Evolutionary conservation across 805 yeast genomes (phyloP).

Genomic region (Kazachstania psychrophila): DNA sequence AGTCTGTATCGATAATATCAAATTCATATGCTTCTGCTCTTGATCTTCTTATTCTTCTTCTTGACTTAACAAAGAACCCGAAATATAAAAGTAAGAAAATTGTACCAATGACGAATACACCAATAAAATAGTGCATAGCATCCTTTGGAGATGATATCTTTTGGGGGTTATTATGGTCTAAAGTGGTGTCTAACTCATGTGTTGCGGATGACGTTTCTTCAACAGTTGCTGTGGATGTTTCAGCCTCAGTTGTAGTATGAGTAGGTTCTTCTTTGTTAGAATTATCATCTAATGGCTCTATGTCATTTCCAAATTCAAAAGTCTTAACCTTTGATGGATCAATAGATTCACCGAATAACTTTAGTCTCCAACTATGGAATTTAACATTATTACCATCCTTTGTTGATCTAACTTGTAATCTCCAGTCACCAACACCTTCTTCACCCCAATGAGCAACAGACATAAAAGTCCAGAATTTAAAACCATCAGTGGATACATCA

Average conservation of each 20-base stretch:
- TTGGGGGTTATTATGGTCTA: slow-evolving; percentile 20
- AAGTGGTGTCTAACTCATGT: not conserved
- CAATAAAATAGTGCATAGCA: slow-evolving; percentile 53
- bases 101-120: slow-evolving; percentile 52
- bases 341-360: slow-evolving; percentile 70
- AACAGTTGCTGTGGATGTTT: not conserved
- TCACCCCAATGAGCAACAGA: slow-evolving; percentile 99
- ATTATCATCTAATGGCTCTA: slow-evolving; percentile 19
- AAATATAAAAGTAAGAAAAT: slow-evolving; percentile 36
- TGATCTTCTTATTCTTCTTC: slow-evolving; percentile 42
- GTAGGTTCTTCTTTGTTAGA: not conserved
- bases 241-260: slow-evolving; percentile 3
- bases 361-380: slow-evolving; percentile 64
- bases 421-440: slow-evolving; percentile 83
- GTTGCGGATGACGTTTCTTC: not conserved
- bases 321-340: slow-evolving; percentile 55
- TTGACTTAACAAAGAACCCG: slow-evolving; percentile 35
- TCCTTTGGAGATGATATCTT: slow-evolving; percentile 35
- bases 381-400: slow-evolving; percentile 31
- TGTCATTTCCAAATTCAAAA: slow-evolving; percentile 38
- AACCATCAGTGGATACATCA: slow-evolving; percentile 54
- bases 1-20: slow-evolving; percentile 64
- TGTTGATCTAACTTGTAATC: slow-evolving; percentile 47
- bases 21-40: slow-evolving; percentile 67
- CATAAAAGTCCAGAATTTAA: slow-evolving; percentile 83